A percentile compares a stretch with the other conserved stretches of the same genome.
These are phyloP conservation scores for Lachnellula suecica DNA, from an alignment of 2,329 filamentous ascomycete genomes.

Conservation along the genomic window DNA sequence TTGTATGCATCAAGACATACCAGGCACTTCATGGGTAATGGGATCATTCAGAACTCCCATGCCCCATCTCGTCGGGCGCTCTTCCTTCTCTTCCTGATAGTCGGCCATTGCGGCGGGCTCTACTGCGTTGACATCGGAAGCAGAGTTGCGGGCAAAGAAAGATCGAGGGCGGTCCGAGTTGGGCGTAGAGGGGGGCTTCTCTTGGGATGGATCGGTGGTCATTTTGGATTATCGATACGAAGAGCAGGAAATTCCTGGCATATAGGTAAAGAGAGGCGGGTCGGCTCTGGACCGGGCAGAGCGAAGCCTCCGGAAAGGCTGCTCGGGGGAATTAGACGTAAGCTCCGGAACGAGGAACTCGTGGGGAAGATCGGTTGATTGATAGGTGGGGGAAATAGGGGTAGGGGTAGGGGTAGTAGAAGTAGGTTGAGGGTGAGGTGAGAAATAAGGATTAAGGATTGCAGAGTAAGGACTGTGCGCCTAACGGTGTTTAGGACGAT, in stretches of 20 bases:
- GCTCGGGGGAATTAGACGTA: too few species aligned
- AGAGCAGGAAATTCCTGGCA: too few species aligned
- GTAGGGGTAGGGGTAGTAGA: neutral
- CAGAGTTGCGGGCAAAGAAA: slow-evolving; percentile 23
- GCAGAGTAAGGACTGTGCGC: neutral
- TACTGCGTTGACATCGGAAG: slow-evolving; percentile 8
- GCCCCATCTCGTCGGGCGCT: slow-evolving; percentile 48
- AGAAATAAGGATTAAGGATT: neutral
- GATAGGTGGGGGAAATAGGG: too few species aligned
- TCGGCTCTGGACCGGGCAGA: too few species aligned
- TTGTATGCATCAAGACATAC: slow-evolving; percentile 45
- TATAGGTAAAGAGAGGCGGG: too few species aligned
- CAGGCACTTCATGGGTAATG: slow-evolving; percentile 82
- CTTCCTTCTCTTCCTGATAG: slow-evolving; percentile 13
- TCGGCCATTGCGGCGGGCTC: slow-evolving; percentile 9
- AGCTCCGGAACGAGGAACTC: too few species aligned
- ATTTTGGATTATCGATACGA: slow-evolving; percentile 6
- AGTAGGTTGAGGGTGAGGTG: neutral
- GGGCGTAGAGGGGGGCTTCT: slow-evolving; percentile 1
- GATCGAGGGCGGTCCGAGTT: slow-evolving; percentile 16
- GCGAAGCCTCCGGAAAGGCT: too few species aligned
- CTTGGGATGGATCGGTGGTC: slow-evolving; percentile 1
- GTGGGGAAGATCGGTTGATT: too few species aligned
- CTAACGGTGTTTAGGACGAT: neutral
- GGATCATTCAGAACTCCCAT: slow-evolving; percentile 84